Conservation (phyloP, 2,329 filamentous ascomycete genomes). For the Monosporascus sp. region DNA sequence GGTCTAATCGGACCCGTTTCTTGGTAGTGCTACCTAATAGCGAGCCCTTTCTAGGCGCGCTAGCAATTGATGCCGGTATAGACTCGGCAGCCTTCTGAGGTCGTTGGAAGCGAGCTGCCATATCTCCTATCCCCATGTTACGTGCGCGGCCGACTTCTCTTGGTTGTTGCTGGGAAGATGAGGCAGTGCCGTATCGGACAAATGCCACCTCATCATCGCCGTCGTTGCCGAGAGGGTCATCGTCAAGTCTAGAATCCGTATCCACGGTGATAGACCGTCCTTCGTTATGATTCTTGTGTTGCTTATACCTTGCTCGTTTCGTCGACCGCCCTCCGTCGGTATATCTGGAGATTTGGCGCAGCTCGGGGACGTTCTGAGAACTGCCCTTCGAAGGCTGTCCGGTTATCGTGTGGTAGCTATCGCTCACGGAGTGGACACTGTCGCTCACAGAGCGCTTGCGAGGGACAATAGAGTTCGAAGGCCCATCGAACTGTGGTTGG, state of each 20-base stretch:
- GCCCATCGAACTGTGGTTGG: not conserved
- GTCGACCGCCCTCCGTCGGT: not conserved
- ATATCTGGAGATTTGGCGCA: slow-evolving; percentile 1
- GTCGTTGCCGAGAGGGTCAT: not conserved
- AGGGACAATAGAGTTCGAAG: not conserved
- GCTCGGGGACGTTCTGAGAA: slow-evolving; percentile 9
- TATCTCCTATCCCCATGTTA: not conserved
- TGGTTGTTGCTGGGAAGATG: not conserved
- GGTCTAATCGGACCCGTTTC: not conserved
- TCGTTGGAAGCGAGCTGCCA: not conserved
- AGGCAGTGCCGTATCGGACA: not conserved
- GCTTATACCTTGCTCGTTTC: slow-evolving; percentile 2
- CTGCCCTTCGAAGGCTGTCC: slow-evolving; percentile 9
- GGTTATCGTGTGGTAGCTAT: slow-evolving; percentile 12
- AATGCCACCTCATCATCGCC: slow-evolving; percentile 8
- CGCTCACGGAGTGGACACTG: slow-evolving; percentile 8
- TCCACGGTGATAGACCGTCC: not conserved
- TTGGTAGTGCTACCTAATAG: not conserved
- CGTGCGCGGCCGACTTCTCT: not conserved
- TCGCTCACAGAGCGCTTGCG: slow-evolving; percentile 15
- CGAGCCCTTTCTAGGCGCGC: not conserved
- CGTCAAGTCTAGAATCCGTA: slow-evolving; percentile 1
- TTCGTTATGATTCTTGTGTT: not conserved
- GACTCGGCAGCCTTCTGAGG: not conserved
- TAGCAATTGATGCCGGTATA: no score